A percentile compares a stretch with the other conserved stretches of the same genome.
These are phyloP conservation scores for Nemania bipapillata DNA, from an alignment of 2,329 filamentous ascomycete species.

Conservation along the genomic window DNA sequence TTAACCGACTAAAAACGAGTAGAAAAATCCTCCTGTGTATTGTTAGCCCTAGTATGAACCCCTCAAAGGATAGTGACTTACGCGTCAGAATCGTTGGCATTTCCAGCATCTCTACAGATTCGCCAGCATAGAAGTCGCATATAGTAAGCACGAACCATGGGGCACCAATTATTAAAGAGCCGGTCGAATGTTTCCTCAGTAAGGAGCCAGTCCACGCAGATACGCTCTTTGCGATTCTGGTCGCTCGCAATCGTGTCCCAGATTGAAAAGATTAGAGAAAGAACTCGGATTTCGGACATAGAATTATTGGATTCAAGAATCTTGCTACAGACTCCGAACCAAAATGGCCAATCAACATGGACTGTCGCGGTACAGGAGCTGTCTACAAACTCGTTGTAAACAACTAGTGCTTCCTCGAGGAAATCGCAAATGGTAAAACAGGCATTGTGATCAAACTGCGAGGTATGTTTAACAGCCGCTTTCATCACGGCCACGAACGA, in stretches of 20 bases:
- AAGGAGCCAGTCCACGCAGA: constrained; percentile 81
- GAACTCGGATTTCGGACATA: constrained; percentile 86
- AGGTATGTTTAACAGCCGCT: constrained; percentile 77
- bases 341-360: constrained; percentile 82
- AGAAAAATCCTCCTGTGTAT: constrained; percentile 73
- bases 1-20: constrained; percentile 73
- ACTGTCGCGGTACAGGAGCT: constrained; percentile 52
- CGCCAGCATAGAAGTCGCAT: constrained; percentile 93
- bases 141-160: constrained; percentile 93
- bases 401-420: constrained; percentile 80
- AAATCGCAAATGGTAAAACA: constrained; percentile 94
- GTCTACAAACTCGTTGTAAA: constrained; percentile 64
- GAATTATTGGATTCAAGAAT: constrained; percentile 88
- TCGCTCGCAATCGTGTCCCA: constrained; percentile 79
- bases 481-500: constrained; percentile 79
- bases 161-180: constrained; percentile 93
- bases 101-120: constrained; percentile 79
- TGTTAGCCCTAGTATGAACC: constrained; percentile 42
- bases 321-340: constrained; percentile 80
- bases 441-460: constrained; percentile 81
- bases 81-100: constrained; percentile 72
- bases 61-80: constrained; percentile 58
- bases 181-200: constrained; percentile 78
- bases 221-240: constrained; percentile 71
- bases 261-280: constrained; percentile 81